Percentiles rank a stretch among this genome's conserved stretches.
Conservation (phyloP, 202 grass and related monocot genomes). For the Setaria viridis region DNA sequence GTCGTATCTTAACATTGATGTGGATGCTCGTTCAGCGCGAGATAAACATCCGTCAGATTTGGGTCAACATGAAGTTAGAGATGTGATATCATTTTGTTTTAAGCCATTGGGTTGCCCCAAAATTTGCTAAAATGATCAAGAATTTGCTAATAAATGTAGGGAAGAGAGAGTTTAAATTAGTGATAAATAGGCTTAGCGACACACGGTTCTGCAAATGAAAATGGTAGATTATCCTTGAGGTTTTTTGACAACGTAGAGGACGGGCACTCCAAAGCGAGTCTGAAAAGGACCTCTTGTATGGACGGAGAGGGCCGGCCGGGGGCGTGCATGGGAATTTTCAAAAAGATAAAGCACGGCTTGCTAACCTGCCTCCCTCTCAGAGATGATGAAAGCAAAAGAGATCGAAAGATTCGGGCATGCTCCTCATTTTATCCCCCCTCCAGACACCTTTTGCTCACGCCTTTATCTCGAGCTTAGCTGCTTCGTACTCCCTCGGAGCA, state of each 20-base stretch:
- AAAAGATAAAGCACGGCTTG: conserved; percentile 64
- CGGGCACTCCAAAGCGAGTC: conserved; percentile 36
- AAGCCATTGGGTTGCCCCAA: neutral
- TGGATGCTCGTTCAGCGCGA: neutral
- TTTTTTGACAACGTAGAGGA: conserved; percentile 21
- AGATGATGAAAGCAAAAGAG: conserved; percentile 56
- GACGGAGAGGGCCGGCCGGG: neutral
- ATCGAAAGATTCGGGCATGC: conserved; percentile 53
- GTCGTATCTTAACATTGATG: conserved; percentile 4
- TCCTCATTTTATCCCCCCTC: neutral
- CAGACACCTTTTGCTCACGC: conserved; percentile 28
- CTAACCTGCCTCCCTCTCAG: conserved; percentile 28
- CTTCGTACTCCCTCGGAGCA: conserved; percentile 17
- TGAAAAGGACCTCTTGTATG: conserved; percentile 49
- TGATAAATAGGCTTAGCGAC: neutral
- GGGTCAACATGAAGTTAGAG: neutral
- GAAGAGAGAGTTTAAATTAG: neutral
- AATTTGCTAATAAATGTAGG: no score
- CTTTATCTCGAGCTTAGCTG: conserved; percentile 48
- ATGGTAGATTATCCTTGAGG: neutral
- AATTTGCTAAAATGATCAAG: no score
- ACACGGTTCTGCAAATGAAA: neutral
- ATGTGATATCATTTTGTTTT: no score
- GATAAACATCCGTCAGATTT: neutral
- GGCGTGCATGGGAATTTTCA: conserved; percentile 72